phyloP scores from a whole-genome alignment of 148 eudicot species.

The Chenopodium berlandieri region DNA sequence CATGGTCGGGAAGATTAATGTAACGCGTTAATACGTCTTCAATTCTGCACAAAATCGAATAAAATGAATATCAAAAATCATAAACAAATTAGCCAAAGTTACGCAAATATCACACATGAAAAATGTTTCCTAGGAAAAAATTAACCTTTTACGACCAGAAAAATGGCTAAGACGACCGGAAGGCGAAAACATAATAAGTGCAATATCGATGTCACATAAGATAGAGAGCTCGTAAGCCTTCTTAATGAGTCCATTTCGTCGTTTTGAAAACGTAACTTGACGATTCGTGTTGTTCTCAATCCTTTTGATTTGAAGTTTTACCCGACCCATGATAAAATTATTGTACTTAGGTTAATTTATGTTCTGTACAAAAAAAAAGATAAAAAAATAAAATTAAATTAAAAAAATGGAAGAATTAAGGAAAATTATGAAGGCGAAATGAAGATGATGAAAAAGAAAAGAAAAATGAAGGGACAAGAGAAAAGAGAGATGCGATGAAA shows the following conservation, averaged over 20 bases:
- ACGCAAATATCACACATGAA: neutral
- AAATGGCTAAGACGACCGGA: slow-evolving; percentile 67
- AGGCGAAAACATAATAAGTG: slow-evolving; percentile 78
- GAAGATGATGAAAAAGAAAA: neutral
- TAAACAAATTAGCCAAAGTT: neutral
- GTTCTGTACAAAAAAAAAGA: neutral
- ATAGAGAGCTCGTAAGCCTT: slow-evolving; percentile 78
- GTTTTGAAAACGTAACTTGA: slow-evolving; percentile 87
- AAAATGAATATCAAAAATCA: neutral
- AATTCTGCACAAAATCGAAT: slow-evolving; percentile 31
- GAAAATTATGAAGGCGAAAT: neutral
- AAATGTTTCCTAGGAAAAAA: neutral
- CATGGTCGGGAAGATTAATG: slow-evolving; percentile 58
- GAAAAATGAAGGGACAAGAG: slow-evolving; percentile 20
- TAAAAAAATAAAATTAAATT: neutral
- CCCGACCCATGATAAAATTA: slow-evolving; percentile 54
- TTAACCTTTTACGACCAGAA: slow-evolving; percentile 61
- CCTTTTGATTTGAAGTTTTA: slow-evolving; percentile 67
- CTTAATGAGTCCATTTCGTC: slow-evolving; percentile 80
- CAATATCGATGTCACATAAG: slow-evolving; percentile 75
- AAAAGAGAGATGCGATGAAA: slow-evolving; percentile 26
- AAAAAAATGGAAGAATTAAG: neutral
- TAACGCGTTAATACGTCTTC: slow-evolving; percentile 69
- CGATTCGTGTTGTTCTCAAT: slow-evolving; percentile 69
- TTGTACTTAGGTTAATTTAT: neutral